Evolutionary conservation across 192 early-diverging fungal species (phyloP).

Genomic region (Dimargaris xerosporica): DNA sequence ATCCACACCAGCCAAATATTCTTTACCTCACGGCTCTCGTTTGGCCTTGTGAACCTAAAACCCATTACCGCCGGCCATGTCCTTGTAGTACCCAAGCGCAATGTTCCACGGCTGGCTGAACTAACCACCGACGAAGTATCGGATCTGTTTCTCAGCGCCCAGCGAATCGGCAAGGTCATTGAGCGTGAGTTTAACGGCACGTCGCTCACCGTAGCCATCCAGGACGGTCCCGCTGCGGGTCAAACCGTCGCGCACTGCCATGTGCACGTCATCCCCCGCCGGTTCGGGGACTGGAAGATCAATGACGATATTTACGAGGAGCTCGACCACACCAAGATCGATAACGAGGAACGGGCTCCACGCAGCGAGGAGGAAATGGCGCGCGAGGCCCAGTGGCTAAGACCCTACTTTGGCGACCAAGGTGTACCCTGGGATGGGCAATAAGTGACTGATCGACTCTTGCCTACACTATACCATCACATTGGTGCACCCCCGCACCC

Average conservation of each 20-base stretch:
- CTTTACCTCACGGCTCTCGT: constrained; percentile 43
- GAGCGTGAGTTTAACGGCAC: constrained; percentile 56
- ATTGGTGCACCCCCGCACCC: no score
- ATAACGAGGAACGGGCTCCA: constrained; percentile 55
- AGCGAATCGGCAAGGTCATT: constrained; percentile 53
- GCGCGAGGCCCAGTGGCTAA: constrained; percentile 37
- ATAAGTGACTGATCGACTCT: no score
- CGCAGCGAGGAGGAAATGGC: constrained; percentile 71
- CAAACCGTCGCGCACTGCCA: constrained; percentile 85
- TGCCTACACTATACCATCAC: no score
- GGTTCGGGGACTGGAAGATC: constrained; percentile 55
- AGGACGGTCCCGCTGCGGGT: constrained; percentile 59
- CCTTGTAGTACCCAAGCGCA: constrained; percentile 53
- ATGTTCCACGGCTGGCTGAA: constrained; percentile 56
- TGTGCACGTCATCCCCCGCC: constrained; percentile 79
- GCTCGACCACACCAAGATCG: constrained; percentile 41
- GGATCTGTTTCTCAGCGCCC: constrained; percentile 71
- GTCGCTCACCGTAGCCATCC: constrained; percentile 62
- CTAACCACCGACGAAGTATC: constrained; percentile 61
- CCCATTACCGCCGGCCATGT: constrained; percentile 74
- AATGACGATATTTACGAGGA: constrained; percentile 84
- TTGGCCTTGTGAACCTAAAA: constrained; percentile 86
- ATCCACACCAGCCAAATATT: constrained; percentile 66
- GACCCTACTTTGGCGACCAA: constrained; percentile 7
- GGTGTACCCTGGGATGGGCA: no score